Percentiles rank a stretch among this genome's conserved stretches.
Evolutionary conservation across 495 filamentous ascomycete species (phyloP).

Genomic region (Aeminium ludgeri): DNA sequence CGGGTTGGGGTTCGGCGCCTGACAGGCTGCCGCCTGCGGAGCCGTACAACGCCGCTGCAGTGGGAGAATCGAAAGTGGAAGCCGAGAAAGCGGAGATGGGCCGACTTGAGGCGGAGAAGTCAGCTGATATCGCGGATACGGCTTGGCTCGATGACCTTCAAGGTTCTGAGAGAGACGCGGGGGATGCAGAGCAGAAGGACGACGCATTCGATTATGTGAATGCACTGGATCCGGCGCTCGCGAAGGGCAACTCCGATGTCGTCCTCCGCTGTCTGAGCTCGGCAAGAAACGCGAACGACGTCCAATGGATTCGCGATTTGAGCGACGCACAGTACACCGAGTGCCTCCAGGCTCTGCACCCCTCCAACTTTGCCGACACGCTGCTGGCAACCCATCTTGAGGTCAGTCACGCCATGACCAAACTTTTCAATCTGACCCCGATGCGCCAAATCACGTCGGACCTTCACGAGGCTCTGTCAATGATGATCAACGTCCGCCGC

Average conservation of each 20-base stretch:
- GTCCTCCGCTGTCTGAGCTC: conserved; percentile 5
- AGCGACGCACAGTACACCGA: conserved; percentile 30
- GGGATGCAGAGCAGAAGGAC: too few relatives aligned
- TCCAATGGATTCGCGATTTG: conserved; percentile 16
- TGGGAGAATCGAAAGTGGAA: too few relatives aligned
- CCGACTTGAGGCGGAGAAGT: too few relatives aligned
- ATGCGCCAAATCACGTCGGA: conserved; percentile 25
- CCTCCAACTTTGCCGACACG: conserved; percentile 21
- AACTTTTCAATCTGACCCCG: conserved; percentile 10
- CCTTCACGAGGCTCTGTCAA: conserved; percentile 26
- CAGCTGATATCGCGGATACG: too few relatives aligned
- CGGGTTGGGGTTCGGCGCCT: neutral
- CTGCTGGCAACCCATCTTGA: conserved; percentile 17
- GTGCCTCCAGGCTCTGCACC: conserved; percentile 32
- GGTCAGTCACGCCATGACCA: conserved; percentile 10
- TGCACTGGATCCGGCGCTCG: too few relatives aligned
- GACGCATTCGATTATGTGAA: too few relatives aligned
- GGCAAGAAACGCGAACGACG: conserved; percentile 7
- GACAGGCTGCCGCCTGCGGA: too few relatives aligned
- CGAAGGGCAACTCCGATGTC: neutral
- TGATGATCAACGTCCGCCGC: conserved; percentile 26
- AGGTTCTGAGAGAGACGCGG: too few relatives aligned
- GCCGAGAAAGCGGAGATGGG: too few relatives aligned
- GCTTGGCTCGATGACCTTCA: too few relatives aligned
- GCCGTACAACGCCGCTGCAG: too few relatives aligned